Conservation (phyloP, 75 land plant species). For the Isoetes taiwanensis region DNA sequence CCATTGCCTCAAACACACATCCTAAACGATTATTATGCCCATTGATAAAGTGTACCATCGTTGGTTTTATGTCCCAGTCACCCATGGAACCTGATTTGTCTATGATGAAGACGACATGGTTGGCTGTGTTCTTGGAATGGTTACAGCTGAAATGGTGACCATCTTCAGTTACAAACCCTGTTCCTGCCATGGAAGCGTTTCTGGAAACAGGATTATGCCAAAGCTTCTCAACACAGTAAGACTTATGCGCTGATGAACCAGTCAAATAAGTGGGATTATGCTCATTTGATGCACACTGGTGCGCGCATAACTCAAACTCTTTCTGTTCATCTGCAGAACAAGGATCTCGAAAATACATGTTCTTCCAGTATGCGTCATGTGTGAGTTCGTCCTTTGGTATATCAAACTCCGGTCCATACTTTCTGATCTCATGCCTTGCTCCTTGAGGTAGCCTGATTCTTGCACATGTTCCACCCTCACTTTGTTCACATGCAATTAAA, state of each 20-base stretch:
- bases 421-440: slow-evolving; percentile 10
- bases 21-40: slow-evolving; percentile 12
- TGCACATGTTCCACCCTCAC: neutral
- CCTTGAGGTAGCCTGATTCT: neutral
- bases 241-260: neutral
- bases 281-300: slow-evolving; percentile 9
- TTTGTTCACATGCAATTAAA: slow-evolving; percentile 4
- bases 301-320: slow-evolving; percentile 12
- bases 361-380: slow-evolving; percentile 13
- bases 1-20: slow-evolving; percentile 23
- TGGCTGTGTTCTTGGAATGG: slow-evolving; percentile 18
- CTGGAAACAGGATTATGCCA: slow-evolving; percentile 22
- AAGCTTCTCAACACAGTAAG: slow-evolving; percentile 21
- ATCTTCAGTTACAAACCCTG: slow-evolving; percentile 20
- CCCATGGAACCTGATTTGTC: slow-evolving; percentile 27
- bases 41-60: slow-evolving; percentile 7
- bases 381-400: slow-evolving; percentile 9
- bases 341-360: neutral
- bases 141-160: slow-evolving; percentile 24
- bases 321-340: neutral
- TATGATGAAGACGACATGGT: slow-evolving; percentile 31
- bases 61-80: slow-evolving; percentile 9
- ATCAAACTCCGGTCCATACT: slow-evolving; percentile 13
- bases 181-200: neutral
- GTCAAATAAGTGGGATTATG: neutral